Evolutionary conservation across 805 yeast species (phyloP), one percentile per base, ranked within the genome.

Genomic region (Teunomyces panamensis): DNA sequence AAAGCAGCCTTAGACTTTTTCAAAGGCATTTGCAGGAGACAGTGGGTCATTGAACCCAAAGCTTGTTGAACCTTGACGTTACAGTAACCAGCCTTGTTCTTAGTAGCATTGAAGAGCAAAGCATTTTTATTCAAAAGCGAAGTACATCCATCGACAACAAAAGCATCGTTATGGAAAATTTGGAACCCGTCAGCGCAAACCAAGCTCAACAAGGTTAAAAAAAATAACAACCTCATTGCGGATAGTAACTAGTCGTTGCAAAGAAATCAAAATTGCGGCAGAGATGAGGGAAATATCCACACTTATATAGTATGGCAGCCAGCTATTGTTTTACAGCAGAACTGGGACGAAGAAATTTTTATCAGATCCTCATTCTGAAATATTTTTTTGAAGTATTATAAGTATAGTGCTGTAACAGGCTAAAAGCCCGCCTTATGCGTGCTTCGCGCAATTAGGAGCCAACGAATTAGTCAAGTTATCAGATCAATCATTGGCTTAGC

Each of bases 1-100:
- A 50, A 42, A 16, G 34, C 36, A 4, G 32, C 6, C 16, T 60
- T 49, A 14, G 41, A 32, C 17, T 50, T 39, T 9, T 51, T 49
- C 42, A 53, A 48, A 14, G 68, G 68, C 30, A 58, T 41, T 46
- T 45, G 44, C 20, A 55, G 53, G 44, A 71, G 56, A 53, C 73
- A 71, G 50, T 57, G 62, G 17, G 73, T 67, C 64, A 68, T 62
- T 5, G 71, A 52, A 3, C 75, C 76, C 51, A 71, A 61, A 4
- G 74, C 74, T 10, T 60, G 73, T 51, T 68, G 75, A 51, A 59
- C 60, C 20, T 68, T 49, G 27, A 51, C 57, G 49, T 65, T 60
- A 56, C 76, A 71, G 48, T 55, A 69, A 2, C 68, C 70, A 3
- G 47, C 54, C 32, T 54, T 51, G 45, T 68, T 71, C 10, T 39